phyloP scores from a whole-genome alignment of 2,329 filamentous ascomycete genomes.

The Fusarium devonianum region DNA sequence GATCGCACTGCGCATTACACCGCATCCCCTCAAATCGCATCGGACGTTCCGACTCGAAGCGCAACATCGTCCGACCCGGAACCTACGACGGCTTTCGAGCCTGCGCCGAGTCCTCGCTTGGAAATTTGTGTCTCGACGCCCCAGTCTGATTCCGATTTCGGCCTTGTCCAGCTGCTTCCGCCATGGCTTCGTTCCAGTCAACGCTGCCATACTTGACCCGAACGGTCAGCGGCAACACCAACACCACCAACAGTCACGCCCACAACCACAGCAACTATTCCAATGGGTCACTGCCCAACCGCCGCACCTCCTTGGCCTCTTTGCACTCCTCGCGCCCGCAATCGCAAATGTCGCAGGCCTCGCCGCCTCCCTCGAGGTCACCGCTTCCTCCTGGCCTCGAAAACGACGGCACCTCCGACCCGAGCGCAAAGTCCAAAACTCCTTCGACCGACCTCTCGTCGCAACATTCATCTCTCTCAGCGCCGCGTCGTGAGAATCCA shows the following conservation, averaged over 20 bases:
- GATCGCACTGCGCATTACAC: constrained; percentile 37
- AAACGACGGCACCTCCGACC: constrained; percentile 64
- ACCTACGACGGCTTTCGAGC: constrained; percentile 29
- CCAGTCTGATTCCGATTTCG: constrained; percentile 21
- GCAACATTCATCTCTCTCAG: constrained; percentile 67
- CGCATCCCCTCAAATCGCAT: constrained; percentile 33
- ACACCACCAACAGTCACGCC: constrained; percentile 41
- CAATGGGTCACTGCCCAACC: constrained; percentile 44
- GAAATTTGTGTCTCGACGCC: constrained; percentile 16
- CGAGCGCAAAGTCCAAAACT: constrained; percentile 66
- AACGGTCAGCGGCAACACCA: constrained; percentile 35
- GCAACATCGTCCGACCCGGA: constrained; percentile 32
- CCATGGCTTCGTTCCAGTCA: constrained; percentile 43
- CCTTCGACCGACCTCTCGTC: constrained; percentile 66
- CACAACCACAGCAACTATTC: constrained; percentile 45
- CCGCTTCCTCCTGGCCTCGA: constrained; percentile 60
- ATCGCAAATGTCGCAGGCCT: constrained; percentile 64
- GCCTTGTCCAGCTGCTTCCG: constrained; percentile 23
- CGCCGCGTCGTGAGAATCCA: constrained; percentile 58
- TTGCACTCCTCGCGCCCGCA: constrained; percentile 66
- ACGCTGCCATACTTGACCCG: constrained; percentile 54
- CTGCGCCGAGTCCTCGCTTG: constrained; percentile 13
- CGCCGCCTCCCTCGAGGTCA: constrained; percentile 62
- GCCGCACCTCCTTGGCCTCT: constrained; percentile 68
- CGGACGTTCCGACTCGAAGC: constrained; percentile 24